Evolutionary conservation across 106 monocot genomes (phyloP).

Genomic region (Dendrobium officinale): DNA sequence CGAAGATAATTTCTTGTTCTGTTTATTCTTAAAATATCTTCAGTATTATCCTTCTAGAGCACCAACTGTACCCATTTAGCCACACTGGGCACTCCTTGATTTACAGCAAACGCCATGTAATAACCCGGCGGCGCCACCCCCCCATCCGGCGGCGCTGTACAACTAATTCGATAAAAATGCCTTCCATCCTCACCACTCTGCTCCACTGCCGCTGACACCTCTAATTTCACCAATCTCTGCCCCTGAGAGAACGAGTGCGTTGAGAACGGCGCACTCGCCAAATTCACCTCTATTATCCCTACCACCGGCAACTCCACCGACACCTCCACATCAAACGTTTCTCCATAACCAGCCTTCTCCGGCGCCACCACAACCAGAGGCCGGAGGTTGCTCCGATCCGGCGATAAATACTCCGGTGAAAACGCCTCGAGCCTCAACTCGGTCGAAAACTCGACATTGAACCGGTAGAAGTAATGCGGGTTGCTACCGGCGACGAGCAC

Average conservation of each 20-base stretch:
- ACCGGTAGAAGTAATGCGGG: conserved; percentile 56
- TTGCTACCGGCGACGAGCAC: conserved; percentile 56
- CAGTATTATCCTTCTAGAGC: background rate
- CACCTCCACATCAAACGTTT: conserved; percentile 19
- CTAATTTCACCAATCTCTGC: conserved; percentile 36
- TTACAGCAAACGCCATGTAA: conserved; percentile 27
- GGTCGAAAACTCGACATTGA: conserved; percentile 44
- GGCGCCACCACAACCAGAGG: conserved; percentile 17
- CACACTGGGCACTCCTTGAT: conserved; percentile 16
- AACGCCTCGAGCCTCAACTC: conserved; percentile 65
- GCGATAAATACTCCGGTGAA: conserved; percentile 49
- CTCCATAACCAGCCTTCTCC: conserved; percentile 19
- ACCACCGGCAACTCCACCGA: conserved; percentile 35
- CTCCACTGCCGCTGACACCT: conserved; percentile 28
- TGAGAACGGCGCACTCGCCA: conserved; percentile 48
- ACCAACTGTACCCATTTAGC: conserved; percentile 22
- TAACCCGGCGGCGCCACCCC: conserved; percentile 25
- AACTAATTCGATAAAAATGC: conserved; percentile 24
- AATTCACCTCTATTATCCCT: conserved; percentile 40
- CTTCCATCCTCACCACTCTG: conserved; percentile 9
- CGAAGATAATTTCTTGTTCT: too few species aligned
- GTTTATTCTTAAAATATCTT: too few species aligned
- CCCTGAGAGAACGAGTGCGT: conserved; percentile 65
- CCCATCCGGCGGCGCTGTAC: conserved; percentile 25
- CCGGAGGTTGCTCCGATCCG: conserved; percentile 35